Percentiles rank a stretch among this genome's conserved stretches.
Evolutionary conservation across 2,329 filamentous ascomycete species (phyloP).

Genomic region (Chaetomiaceae sp.): DNA sequence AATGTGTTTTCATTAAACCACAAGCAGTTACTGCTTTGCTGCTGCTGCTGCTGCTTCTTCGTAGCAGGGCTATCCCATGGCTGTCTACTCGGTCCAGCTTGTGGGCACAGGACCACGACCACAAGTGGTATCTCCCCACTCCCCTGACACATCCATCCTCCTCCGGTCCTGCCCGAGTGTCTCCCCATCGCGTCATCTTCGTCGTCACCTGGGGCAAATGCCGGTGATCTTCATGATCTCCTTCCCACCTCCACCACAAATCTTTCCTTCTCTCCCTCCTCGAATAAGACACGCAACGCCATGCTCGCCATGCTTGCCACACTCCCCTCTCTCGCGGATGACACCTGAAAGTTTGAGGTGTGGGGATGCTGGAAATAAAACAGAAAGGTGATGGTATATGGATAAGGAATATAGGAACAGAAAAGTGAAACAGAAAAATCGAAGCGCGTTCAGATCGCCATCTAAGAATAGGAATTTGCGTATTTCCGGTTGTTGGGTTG

Average conservation of each 20-base stretch:
- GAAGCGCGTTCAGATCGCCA: neutral
- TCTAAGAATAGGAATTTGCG: neutral
- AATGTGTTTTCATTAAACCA: slow-evolving; percentile 1
- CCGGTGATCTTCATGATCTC: neutral
- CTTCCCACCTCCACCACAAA: neutral
- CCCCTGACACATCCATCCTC: neutral
- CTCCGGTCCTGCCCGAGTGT: neutral
- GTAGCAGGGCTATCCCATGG: too few relatives aligned
- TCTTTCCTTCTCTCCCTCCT: too few relatives aligned
- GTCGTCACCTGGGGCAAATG: neutral
- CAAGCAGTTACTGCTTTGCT: neutral
- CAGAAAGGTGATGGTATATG: slow-evolving; percentile 8
- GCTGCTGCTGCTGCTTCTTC: too few relatives aligned
- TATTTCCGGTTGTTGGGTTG: slow-evolving; percentile 9
- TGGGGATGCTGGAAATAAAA: slow-evolving; percentile 3
- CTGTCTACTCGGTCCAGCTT: neutral
- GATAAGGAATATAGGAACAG: slow-evolving; percentile 4
- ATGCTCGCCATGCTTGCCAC: slow-evolving; percentile 1
- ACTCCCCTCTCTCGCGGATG: neutral
- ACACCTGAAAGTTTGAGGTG: neutral
- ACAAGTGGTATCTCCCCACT: neutral
- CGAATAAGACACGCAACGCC: slow-evolving; percentile 11
- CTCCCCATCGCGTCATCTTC: neutral
- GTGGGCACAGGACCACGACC: neutral
- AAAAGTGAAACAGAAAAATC: slow-evolving; percentile 5